Conservation (phyloP, 208 protist species). For the Leishmania lainsoni region DNA sequence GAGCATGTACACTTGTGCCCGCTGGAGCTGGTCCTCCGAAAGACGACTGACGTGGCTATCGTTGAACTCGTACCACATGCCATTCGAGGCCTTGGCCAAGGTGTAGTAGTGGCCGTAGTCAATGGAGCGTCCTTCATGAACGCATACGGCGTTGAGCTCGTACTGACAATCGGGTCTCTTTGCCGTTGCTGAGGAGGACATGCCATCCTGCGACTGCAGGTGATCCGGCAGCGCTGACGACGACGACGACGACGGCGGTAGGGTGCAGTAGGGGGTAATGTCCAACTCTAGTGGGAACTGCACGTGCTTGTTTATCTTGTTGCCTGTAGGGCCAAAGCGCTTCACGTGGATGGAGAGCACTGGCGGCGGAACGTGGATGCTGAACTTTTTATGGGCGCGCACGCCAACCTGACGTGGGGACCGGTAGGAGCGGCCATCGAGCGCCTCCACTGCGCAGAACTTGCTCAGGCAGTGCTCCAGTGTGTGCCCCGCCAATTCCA, state of each 20-base stretch:
- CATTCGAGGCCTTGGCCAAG: constrained; percentile 79
- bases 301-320: constrained; percentile 72
- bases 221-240: background rate
- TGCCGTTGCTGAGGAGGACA: background rate
- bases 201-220: background rate
- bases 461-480: constrained; percentile 79
- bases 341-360: constrained; percentile 91
- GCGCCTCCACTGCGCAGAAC: constrained; percentile 71
- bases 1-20: constrained; percentile 89
- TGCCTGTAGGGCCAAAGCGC: constrained; percentile 74
- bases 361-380: constrained; percentile 75
- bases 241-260: background rate
- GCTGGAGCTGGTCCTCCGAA: constrained; percentile 63
- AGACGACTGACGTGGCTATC: constrained; percentile 71
- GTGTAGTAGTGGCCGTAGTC: constrained; percentile 93
- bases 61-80: constrained; percentile 89
- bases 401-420: constrained; percentile 81
- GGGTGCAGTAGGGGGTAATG: constrained; percentile 63
- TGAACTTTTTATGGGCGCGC: constrained; percentile 77
- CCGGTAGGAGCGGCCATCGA: constrained; percentile 77
- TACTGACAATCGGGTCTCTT: constrained; percentile 44
- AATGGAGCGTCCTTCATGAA: constrained; percentile 84
- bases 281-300: constrained; percentile 69
- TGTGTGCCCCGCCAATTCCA: constrained; percentile 71
- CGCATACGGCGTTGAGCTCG: constrained; percentile 87